Conservation (phyloP, 805 yeast genomes). For the Metschnikowia picachoensis region DNA sequence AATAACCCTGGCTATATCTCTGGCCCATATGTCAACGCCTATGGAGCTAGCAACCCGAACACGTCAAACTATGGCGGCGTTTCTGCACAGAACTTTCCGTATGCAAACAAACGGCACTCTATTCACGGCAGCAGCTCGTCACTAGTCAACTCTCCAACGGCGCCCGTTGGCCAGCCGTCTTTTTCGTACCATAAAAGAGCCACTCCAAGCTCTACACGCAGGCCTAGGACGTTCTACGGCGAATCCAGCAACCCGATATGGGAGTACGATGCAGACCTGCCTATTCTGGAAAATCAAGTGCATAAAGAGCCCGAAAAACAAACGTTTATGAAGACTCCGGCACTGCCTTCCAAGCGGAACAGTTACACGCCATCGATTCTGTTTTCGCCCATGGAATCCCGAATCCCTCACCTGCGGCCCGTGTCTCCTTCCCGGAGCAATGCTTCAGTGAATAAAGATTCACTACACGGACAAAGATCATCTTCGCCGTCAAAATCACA, state of each 20-base stretch:
- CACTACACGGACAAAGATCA: conserved; percentile 11
- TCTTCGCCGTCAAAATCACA: conserved; percentile 18
- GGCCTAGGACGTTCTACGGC: conserved; percentile 36
- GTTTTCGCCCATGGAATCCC: conserved; percentile 21
- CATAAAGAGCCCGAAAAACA: conserved; percentile 16
- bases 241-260: conserved; percentile 24
- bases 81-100: background rate
- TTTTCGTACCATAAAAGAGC: conserved; percentile 13
- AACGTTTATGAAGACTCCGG: conserved; percentile 19
- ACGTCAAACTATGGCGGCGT: background rate
- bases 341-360: conserved; percentile 13
- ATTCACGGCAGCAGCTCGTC: conserved; percentile 11
- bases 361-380: conserved; percentile 17
- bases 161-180: conserved; percentile 17
- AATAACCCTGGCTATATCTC: too few relatives aligned
- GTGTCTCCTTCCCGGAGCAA: conserved; percentile 27
- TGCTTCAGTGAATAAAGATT: conserved; percentile 23
- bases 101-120: conserved; percentile 8
- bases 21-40: too few relatives aligned
- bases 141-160: conserved; percentile 9
- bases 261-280: conserved; percentile 23
- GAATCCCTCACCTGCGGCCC: conserved; percentile 25
- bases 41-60: background rate
- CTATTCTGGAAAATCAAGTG: background rate
- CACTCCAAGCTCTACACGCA: conserved; percentile 14